Evolutionary conservation across 805 yeast species (phyloP), one percentile per base, ranked within the genome.

Genomic region (Saccharomyces kudriavzevii): DNA sequence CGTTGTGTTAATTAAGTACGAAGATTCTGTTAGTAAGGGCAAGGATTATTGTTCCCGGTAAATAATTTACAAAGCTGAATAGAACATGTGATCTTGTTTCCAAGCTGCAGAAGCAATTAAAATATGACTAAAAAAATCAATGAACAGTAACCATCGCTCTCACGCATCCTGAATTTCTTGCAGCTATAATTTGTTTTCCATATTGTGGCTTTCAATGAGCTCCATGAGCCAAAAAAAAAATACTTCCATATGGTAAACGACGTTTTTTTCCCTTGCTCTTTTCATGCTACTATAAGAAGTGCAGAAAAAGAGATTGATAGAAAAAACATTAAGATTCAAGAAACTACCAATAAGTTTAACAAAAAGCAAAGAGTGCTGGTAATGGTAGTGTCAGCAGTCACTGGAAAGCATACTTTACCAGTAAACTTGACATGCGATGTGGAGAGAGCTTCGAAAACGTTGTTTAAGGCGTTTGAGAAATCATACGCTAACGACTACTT

Each of bases 401-500:
- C 22, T 35, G 22, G 17, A 35, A 24, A 9, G 17, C 9, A 17
- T 4, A n/a, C 43, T 35, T 3, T 53, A 24, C 57, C 60, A 14
- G 51, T 64, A 47, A 60, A 62, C 49, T 49, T 47, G 35, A 60
- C 67, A 11, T 50, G 49, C 5, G 65, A 66, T 49, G 51, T 68
- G n/a, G 57, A 58, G 5, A 58, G 58, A 43, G 70, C 68, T 22
- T 55, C 64, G 29, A 49, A 55, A 27, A 64, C 66, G 4, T 49
- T 70, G 30, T 57, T 58, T 22, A 61, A 50, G 14, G 72, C 73
- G 0, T 70, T 70, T 49, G 58, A 56, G 14, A 56, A 59, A 10
- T 60, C 65, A 5, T 58, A 61, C 4, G 61, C 65, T 1, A 61
- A 64, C 48, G 69, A 64, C 40, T 70, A 63, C 49, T 50, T 67